These are phyloP conservation scores for Ascosphaera pollenicola DNA, from an alignment of 2,329 filamentous ascomycete genomes.

Conservation along the genomic window DNA sequence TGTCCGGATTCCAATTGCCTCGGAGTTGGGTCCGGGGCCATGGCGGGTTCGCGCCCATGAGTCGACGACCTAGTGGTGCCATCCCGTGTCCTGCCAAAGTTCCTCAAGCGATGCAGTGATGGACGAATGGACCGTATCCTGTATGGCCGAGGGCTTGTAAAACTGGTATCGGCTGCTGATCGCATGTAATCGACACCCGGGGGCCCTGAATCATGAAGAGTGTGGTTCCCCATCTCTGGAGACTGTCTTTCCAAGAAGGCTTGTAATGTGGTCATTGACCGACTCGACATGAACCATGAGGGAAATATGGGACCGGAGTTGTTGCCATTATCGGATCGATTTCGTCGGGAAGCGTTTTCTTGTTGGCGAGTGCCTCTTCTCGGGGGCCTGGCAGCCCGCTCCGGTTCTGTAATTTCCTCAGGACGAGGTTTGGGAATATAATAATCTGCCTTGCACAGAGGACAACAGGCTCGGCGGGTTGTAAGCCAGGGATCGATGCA, in stretches of 20 bases:
- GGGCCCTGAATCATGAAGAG: not conserved
- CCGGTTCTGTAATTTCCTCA: slow-evolving; percentile 19
- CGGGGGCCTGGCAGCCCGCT: not conserved
- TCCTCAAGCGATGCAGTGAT: slow-evolving; percentile 11
- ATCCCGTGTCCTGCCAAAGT: slow-evolving; percentile 7
- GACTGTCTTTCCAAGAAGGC: slow-evolving; percentile 13
- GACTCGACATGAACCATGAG: slow-evolving; percentile 14
- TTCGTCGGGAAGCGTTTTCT: slow-evolving; percentile 3
- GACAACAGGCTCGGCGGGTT: slow-evolving; percentile 80
- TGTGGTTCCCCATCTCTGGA: slow-evolving; percentile 9
- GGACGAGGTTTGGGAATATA: slow-evolving; percentile 80
- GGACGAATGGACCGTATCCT: not conserved
- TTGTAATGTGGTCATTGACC: slow-evolving; percentile 11
- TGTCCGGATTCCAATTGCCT: slow-evolving; percentile 6
- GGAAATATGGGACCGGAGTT: slow-evolving; percentile 13
- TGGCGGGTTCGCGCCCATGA: not conserved
- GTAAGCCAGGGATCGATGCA: slow-evolving; percentile 96
- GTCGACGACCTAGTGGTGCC: not conserved
- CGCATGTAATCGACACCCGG: not conserved
- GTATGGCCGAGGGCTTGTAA: not conserved
- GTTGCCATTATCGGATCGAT: slow-evolving; percentile 8
- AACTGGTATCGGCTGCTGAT: not conserved
- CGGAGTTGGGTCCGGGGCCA: slow-evolving; percentile 3
- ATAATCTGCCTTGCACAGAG: slow-evolving; percentile 94
- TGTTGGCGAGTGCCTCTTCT: not conserved